Evolutionary conservation across 164 flowering plant species (phyloP).

Genomic region (Kalanchoe fedtschenkoi): DNA sequence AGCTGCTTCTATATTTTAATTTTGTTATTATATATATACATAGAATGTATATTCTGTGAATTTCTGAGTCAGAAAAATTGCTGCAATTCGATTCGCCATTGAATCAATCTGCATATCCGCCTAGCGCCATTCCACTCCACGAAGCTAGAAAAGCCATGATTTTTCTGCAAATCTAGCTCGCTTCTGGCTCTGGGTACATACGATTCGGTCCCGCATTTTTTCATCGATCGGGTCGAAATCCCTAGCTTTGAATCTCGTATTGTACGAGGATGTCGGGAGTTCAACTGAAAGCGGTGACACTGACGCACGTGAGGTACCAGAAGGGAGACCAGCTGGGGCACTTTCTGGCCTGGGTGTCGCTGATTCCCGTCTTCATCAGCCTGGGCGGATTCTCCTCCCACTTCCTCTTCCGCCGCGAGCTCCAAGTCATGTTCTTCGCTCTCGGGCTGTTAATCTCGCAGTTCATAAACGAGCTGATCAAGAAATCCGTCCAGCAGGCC

Average conservation of each 20-base stretch:
- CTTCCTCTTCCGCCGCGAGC: slow-evolving; percentile 78
- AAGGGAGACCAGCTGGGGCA: slow-evolving; percentile 63
- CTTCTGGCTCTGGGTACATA: no score
- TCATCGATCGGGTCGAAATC: background rate
- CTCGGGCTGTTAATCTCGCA: slow-evolving; percentile 67
- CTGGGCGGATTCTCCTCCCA: slow-evolving; percentile 73
- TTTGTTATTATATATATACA: no score
- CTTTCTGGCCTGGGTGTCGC: slow-evolving; percentile 82
- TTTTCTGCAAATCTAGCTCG: background rate
- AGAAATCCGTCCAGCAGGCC: slow-evolving; percentile 54
- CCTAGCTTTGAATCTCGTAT: background rate
- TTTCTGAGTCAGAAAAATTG: background rate
- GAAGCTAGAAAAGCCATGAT: background rate
- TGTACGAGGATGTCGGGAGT: slow-evolving; percentile 12
- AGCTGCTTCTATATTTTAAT: background rate
- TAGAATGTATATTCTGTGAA: no score
- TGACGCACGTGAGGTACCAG: slow-evolving; percentile 75
- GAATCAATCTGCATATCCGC: background rate
- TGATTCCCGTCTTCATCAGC: slow-evolving; percentile 75
- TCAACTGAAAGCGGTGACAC: slow-evolving; percentile 61
- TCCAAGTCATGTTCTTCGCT: slow-evolving; percentile 72
- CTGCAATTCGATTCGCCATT: background rate
- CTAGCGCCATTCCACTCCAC: background rate
- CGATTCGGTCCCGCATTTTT: background rate
- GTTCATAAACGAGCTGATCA: slow-evolving; percentile 56